phyloP scores from a whole-genome alignment of 192 early-diverging fungal genomes.

The Dissophora globulifera region DNA sequence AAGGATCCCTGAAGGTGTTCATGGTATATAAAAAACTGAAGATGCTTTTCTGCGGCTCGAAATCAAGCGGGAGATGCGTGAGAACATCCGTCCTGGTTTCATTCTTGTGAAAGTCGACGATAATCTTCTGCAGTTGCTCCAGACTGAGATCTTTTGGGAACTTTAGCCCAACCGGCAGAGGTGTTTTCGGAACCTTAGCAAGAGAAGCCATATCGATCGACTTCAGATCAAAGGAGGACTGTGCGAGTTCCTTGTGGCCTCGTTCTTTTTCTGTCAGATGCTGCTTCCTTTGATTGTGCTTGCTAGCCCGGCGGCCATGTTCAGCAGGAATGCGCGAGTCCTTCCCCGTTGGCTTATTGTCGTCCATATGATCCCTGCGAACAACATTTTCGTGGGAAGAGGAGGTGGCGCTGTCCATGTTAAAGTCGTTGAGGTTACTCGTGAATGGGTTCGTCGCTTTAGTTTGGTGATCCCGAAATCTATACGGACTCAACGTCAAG shows the following conservation, averaged over 20 bases:
- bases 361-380: not conserved
- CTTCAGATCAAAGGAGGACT: not conserved
- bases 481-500: too few relatives aligned
- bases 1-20: slow-evolving; percentile 27
- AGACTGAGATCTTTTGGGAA: slow-evolving; percentile 28
- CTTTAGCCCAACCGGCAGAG: slow-evolving; percentile 21
- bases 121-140: slow-evolving; percentile 20
- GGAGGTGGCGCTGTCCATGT: not conserved
- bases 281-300: not conserved
- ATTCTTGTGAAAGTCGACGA: slow-evolving; percentile 26
- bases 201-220: not conserved
- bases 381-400: not conserved
- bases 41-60: slow-evolving; percentile 38
- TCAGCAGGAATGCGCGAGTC: not conserved
- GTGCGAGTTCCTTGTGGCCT: not conserved
- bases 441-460: not conserved
- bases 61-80: slow-evolving; percentile 14
- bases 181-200: slow-evolving; percentile 1
- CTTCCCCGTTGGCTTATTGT: slow-evolving; percentile 7
- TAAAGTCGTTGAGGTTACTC: not conserved
- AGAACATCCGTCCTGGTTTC: slow-evolving; percentile 36
- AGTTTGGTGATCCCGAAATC: too few relatives aligned
- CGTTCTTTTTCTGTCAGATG: not conserved
- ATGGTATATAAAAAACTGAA: slow-evolving; percentile 36
- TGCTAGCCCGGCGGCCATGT: not conserved